A percentile compares a stretch with the other conserved stretches of the same genome.
phyloP scores from a whole-genome alignment of 345 rosid genomes.

The Brassica carinata region DNA sequence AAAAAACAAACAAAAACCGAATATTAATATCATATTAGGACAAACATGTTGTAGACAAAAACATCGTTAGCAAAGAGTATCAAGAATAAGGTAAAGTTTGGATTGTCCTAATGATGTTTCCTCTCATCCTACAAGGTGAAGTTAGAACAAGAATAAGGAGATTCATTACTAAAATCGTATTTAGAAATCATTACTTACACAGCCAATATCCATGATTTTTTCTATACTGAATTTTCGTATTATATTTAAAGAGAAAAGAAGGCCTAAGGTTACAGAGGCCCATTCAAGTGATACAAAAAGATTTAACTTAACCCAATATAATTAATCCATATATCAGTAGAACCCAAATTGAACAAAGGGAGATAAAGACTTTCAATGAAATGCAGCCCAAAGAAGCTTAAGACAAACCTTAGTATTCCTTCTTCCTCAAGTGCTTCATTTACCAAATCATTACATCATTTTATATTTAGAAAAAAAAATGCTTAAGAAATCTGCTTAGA shows the following conservation, averaged over 20 bases:
- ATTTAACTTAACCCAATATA: background rate
- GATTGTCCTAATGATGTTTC: too few relatives aligned
- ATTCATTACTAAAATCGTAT: background rate
- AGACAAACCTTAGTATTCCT: background rate
- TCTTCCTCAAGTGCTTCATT: background rate
- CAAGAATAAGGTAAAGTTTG: too few relatives aligned
- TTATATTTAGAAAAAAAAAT: too few relatives aligned
- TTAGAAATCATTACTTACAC: slow-evolving; percentile 30
- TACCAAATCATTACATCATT: too few relatives aligned
- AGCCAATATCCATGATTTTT: slow-evolving; percentile 29
- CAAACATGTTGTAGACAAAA: too few relatives aligned
- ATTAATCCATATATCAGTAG: background rate
- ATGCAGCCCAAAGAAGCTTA: background rate
- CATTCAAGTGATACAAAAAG: background rate
- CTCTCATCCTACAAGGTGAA: too few relatives aligned
- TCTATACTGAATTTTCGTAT: background rate
- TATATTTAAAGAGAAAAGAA: background rate
- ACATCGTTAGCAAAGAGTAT: too few relatives aligned
- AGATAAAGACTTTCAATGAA: background rate
- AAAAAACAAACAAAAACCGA: too few relatives aligned
- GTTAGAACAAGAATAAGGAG: background rate
- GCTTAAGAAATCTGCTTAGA: too few relatives aligned
- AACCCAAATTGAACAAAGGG: background rate
- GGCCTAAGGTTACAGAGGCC: background rate
- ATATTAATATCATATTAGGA: too few relatives aligned